Base-by-base conservation (phyloP, 2,329 filamentous ascomycete genomes). In the Fusarium redolens region DNA sequence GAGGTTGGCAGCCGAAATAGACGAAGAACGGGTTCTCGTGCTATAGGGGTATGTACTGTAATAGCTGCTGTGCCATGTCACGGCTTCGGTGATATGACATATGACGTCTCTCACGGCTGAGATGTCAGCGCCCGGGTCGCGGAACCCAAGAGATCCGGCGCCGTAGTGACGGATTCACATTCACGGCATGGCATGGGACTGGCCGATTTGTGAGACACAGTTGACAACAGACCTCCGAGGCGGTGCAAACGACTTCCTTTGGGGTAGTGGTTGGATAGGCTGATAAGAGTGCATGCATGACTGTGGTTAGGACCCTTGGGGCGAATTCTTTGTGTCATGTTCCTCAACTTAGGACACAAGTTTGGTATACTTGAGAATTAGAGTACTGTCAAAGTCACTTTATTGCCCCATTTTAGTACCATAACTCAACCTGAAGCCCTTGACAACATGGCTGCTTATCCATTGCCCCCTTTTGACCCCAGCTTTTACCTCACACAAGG, bases 31-130 rank as follows among this genome's bases (percentile, higher is more conserved):
- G 61, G 56, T 48, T 33, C 33, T 63, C 11, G 25, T 31, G 40
- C 25, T 37, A 37, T 51, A 51, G 48, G 48, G 45, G 59, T 40
- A 28, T 40, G 17, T 47, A 20, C 55, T 35, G 43, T 54, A 38
- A n/a, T 41, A 31, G 40, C 45, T 69, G 68, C 64, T 70, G 69
- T 65, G 58, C 40, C 65, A 48, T 69, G 58, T 14, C 59, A 61
- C 68, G 66, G 68, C 73, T 65, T 55, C 61, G 52, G 50, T 70
- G 68, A 72, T 61, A 73, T 72, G 71, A 72, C 65, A 72, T 61
- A 71, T 69, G 74, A 75, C 65, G 58, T 76, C 43, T 41, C 35
- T 60, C 31, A 48, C 45, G 63, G 60, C 60, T 65, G 62, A 68
- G 41, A 54, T 52, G 50, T 66, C 56, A 73, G 70, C 50, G 55